Evolutionary conservation across 2,329 filamentous ascomycete genomes (phyloP).

Genomic region (Arachnopeziza araneosa): DNA sequence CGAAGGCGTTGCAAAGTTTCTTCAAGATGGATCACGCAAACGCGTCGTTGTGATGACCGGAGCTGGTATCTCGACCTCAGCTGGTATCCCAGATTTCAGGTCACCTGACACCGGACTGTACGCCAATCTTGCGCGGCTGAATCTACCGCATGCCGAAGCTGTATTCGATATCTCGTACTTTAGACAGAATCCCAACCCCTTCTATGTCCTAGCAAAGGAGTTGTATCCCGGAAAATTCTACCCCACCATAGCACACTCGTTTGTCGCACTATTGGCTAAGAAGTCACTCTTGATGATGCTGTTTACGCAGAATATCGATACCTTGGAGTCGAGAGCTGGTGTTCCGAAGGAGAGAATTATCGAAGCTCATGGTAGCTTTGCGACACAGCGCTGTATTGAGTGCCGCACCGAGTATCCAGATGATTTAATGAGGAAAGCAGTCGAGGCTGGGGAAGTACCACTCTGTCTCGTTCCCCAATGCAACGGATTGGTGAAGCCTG

Average conservation of each 20-base stretch:
- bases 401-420: slow-evolving; percentile 70
- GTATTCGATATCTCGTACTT: slow-evolving; percentile 95
- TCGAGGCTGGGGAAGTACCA: slow-evolving; percentile 64
- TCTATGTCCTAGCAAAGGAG: slow-evolving; percentile 88
- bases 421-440: slow-evolving; percentile 64
- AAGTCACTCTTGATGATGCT: slow-evolving; percentile 77
- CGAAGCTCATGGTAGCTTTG: slow-evolving; percentile 94
- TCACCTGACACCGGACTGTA: slow-evolving; percentile 92
- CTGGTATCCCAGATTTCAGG: slow-evolving; percentile 84
- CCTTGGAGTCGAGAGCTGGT: slow-evolving; percentile 81
- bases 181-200: slow-evolving; percentile 74
- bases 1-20: slow-evolving; percentile 71
- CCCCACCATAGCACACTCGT: slow-evolving; percentile 85
- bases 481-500: slow-evolving; percentile 70
- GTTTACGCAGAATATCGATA: slow-evolving; percentile 98
- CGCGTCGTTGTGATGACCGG: slow-evolving; percentile 85
- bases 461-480: slow-evolving; percentile 58
- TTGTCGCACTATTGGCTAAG: slow-evolving; percentile 73
- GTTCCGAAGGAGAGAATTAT: slow-evolving; percentile 76
- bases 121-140: slow-evolving; percentile 78
- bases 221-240: slow-evolving; percentile 85
- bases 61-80: slow-evolving; percentile 77
- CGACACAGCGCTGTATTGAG: slow-evolving; percentile 84
- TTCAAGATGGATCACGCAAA: slow-evolving; percentile 61
- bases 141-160: slow-evolving; percentile 84